Conservation (phyloP, 108 stramenopile species). For the Cyclostephanos invisitatus region DNA sequence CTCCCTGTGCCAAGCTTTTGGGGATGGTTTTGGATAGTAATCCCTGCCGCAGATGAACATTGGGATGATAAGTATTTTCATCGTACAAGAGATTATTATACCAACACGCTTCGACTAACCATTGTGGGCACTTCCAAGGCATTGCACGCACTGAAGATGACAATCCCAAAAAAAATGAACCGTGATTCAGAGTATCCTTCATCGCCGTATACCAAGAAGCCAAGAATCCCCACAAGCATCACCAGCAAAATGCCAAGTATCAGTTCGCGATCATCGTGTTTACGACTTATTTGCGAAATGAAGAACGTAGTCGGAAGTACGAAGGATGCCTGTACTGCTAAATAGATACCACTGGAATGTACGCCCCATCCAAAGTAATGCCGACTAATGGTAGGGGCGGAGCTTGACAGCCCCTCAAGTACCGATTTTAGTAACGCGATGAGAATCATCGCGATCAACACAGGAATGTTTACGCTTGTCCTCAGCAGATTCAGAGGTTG, state of each 20-base stretch:
- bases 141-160: slow-evolving; percentile 65
- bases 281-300: slow-evolving; percentile 39
- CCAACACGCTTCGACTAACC: slow-evolving; percentile 24
- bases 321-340: slow-evolving; percentile 39
- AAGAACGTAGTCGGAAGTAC: slow-evolving; percentile 43
- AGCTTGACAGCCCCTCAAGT: slow-evolving; percentile 40
- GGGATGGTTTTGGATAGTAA: slow-evolving; percentile 84
- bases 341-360: slow-evolving; percentile 29
- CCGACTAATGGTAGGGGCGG: slow-evolving; percentile 42
- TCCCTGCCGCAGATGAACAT: slow-evolving; percentile 12
- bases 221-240: slow-evolving; percentile 40
- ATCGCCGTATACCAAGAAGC: slow-evolving; percentile 39
- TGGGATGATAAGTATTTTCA: slow-evolving; percentile 1
- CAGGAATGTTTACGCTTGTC: slow-evolving; percentile 36
- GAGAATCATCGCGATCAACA: slow-evolving; percentile 29
- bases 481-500: background rate
- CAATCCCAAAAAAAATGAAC: slow-evolving; percentile 54
- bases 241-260: slow-evolving; percentile 38
- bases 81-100: background rate
- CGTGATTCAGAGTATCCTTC: slow-evolving; percentile 46
- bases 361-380: slow-evolving; percentile 51
- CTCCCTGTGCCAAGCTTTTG: slow-evolving; percentile 73
- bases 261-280: slow-evolving; percentile 47
- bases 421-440: slow-evolving; percentile 39
- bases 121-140: slow-evolving; percentile 75